Evolutionary conservation across 495 filamentous ascomycete genomes (phyloP).

Genomic region (Penicillium flavigenum): DNA sequence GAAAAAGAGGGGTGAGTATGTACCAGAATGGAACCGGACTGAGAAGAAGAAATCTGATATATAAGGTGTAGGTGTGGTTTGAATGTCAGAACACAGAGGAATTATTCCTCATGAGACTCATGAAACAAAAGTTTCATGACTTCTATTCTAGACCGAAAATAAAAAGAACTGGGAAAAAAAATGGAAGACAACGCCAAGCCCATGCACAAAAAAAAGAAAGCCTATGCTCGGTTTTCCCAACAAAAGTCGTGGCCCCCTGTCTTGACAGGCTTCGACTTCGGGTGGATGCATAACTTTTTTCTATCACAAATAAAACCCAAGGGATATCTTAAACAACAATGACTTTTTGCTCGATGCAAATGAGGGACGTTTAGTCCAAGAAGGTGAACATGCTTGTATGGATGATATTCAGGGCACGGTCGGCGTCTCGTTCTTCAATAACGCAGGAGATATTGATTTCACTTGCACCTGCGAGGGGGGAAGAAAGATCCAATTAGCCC

Average conservation of each 20-base stretch:
- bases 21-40: not conserved
- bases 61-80: not conserved
- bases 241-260: not conserved
- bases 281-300: conserved; percentile 27
- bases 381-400: conserved; percentile 87
- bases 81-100: not conserved
- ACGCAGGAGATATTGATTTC: conserved; percentile 99
- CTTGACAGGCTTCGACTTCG: not conserved
- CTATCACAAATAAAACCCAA: conserved; percentile 18
- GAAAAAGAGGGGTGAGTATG: not conserved
- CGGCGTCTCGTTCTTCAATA: conserved; percentile 85
- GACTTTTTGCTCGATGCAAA: conserved; percentile 11
- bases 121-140: conserved; percentile 3
- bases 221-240: conserved; percentile 17
- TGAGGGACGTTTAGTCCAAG: conserved; percentile 39
- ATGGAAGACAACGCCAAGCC: conserved; percentile 12
- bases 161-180: not conserved
- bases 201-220: conserved; percentile 17
- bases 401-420: conserved; percentile 88
- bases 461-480: conserved; percentile 67
- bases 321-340: conserved; percentile 34
- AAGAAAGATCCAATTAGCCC: conserved; percentile 22
- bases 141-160: conserved; percentile 13
- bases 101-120: conserved; percentile 13
- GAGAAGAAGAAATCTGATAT: not conserved